Conservation (phyloP, 2,329 filamentous ascomycete species). For the Dendryphion nanum region DNA sequence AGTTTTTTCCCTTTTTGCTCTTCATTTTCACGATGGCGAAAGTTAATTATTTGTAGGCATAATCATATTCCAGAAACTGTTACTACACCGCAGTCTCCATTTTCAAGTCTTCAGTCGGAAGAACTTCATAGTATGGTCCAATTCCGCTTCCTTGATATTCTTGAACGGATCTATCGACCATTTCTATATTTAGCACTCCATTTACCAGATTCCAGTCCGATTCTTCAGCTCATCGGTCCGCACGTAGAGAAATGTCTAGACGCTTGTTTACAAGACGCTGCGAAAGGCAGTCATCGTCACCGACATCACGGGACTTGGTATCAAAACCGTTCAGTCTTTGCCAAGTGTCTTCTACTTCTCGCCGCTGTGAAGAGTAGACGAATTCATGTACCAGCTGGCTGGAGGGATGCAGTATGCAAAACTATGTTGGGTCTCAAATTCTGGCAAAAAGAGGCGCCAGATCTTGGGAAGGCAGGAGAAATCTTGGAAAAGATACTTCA, state of each 20-base stretch:
- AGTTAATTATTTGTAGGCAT: too few species aligned
- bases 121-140: conserved; percentile 17
- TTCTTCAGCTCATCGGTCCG: background rate
- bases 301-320: conserved; percentile 36
- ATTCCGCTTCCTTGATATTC: conserved; percentile 7
- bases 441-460: conserved; percentile 17
- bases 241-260: conserved; percentile 17
- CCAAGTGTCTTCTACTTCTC: conserved; percentile 21
- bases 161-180: conserved; percentile 28
- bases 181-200: conserved; percentile 30
- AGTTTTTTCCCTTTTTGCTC: too few species aligned
- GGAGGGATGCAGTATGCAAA: conserved; percentile 5
- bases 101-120: too few species aligned
- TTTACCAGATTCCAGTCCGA: conserved; percentile 14
- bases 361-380: conserved; percentile 17
- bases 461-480: conserved; percentile 4
- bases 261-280: conserved; percentile 16
- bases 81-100: too few species aligned
- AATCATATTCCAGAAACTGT: too few species aligned
- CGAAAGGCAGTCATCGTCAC: conserved; percentile 20
- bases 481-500: too few species aligned
- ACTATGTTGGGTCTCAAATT: conserved; percentile 12
- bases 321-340: conserved; percentile 15
- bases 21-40: too few species aligned
- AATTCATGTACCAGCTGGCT: conserved; percentile 2